Evolutionary conservation across 208 protist genomes (phyloP), one percentile per base, ranked within the genome.

Genomic region (Acanthamoeba rhysodes): DNA sequence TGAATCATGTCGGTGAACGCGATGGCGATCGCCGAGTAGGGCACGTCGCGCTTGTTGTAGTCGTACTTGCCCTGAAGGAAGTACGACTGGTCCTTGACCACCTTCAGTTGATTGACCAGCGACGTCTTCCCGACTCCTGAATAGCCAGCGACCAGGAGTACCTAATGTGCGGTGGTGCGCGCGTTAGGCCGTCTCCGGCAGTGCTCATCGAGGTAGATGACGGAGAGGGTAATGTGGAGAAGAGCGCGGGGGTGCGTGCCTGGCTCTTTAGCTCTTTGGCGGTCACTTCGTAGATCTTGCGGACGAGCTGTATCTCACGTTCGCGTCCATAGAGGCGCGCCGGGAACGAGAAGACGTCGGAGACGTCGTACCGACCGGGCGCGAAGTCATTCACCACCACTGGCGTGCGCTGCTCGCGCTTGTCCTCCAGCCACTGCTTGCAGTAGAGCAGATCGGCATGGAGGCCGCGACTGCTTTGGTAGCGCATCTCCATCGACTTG

Each of bases 11-110:
- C 64, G 9, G 59, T 78, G 62, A 93, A 93, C 16, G 88, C 88
- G 12, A 59, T 34, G 24, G 37, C 88, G 48, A 93, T 93, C 41
- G 88, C 88, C 24, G 88, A 93, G n/a, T 93, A 93, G 62, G 88
- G 88, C 27, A 93, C 88, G 50, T 93, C 88, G 48, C 88, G 88
- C 68, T 93, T 93, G 88, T 78, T 78, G 41, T 53, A 78, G 88
- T 93, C 88, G 88, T 93, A 93, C 88, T 93, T 93, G 64, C 88
- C 88, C 22, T 29, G n/a, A 7, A 93, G 62, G 88, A 93, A 93
- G 62, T 93, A 93, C 20, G 88, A 48, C 14, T 78, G 37, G 27
- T 93, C 34, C 59, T 78, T 93, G n/a, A 93, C 68, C 64, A 53
- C 68, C 29, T 76, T 70, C 22, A 93, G 88, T 22, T 93, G 88